Percentiles rank a stretch among this genome's conserved stretches.
Conservation (phyloP, 768 basidiomycete genomes). For the Tylopilus felleus region DNA sequence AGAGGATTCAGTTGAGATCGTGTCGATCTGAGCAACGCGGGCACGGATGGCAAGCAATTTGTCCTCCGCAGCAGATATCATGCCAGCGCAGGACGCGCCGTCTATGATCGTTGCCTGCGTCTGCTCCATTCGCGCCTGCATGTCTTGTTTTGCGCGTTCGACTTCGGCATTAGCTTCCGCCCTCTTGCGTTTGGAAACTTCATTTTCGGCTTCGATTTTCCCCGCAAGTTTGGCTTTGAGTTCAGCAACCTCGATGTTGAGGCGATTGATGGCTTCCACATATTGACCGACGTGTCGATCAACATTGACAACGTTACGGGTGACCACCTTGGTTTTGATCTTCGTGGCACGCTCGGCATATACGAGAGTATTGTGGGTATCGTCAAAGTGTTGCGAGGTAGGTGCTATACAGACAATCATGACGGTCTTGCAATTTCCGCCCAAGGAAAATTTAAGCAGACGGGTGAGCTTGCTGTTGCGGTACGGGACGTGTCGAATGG, state of each 20-base stretch:
- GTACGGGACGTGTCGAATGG: constrained; percentile 89
- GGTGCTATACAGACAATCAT: constrained; percentile 99
- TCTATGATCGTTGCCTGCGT: constrained; percentile 68
- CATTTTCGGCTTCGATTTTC: constrained; percentile 59
- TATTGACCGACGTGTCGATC: constrained; percentile 94
- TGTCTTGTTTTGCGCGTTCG: constrained; percentile 68
- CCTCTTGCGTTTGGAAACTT: constrained; percentile 62
- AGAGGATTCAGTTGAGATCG: constrained; percentile 34
- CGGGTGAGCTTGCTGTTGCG: constrained; percentile 98
- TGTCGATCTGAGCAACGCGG: constrained; percentile 58
- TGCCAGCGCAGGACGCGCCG: constrained; percentile 71
- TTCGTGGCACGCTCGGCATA: constrained; percentile 98
- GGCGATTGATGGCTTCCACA: constrained; percentile 88
- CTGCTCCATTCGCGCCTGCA: constrained; percentile 68
- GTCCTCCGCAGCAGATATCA: constrained; percentile 63
- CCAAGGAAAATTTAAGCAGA: constrained; percentile 94
- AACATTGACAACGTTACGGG: constrained; percentile 92
- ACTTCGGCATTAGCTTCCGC: constrained; percentile 71
- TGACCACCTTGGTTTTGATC: constrained; percentile 97
- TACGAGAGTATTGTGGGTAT: constrained; percentile 96
- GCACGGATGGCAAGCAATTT: constrained; percentile 63
- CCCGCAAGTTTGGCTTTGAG: constrained; percentile 84
- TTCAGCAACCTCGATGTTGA: constrained; percentile 78
- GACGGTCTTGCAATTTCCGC: constrained; percentile 98
- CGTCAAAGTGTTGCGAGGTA: constrained; percentile 93